phyloP scores from a whole-genome alignment of 2,329 filamentous ascomycete species.

The Microcyclospora pomicola region DNA sequence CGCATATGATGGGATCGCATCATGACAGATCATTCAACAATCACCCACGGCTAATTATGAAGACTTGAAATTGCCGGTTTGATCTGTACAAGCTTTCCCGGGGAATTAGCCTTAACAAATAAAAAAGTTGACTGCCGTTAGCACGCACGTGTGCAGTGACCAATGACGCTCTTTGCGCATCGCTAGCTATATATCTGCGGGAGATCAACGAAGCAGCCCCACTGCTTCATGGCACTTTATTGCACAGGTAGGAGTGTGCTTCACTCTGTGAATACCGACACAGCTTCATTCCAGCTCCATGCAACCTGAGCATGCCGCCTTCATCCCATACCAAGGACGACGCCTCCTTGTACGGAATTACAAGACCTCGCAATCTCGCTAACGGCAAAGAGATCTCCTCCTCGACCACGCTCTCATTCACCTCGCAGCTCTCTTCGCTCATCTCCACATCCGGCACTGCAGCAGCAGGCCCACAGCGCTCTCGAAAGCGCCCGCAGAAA shows the following conservation, averaged over 20 bases:
- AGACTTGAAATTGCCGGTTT: too few species aligned
- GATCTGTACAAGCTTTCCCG: slow-evolving; percentile 1
- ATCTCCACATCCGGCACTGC: slow-evolving; percentile 39
- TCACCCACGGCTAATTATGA: too few species aligned
- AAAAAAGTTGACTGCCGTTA: not conserved
- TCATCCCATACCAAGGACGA: slow-evolving; percentile 30
- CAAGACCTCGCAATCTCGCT: slow-evolving; percentile 48
- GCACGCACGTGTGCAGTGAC: not conserved
- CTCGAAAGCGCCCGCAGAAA: slow-evolving; percentile 46
- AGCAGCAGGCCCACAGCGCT: slow-evolving; percentile 21
- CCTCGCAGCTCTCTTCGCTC: slow-evolving; percentile 72
- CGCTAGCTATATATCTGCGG: too few species aligned
- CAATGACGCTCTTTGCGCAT: not conserved
- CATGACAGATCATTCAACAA: too few species aligned
- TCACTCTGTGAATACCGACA: too few species aligned
- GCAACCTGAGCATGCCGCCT: too few species aligned
- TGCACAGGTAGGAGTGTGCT: too few species aligned
- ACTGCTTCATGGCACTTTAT: too few species aligned
- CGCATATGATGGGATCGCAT: too few species aligned
- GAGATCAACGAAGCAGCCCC: too few species aligned
- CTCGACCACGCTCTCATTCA: slow-evolving; percentile 67
- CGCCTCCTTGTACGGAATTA: slow-evolving; percentile 62
- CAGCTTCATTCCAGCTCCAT: too few species aligned
- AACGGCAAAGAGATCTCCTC: slow-evolving; percentile 52
- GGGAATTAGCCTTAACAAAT: not conserved